Conservation (phyloP, 2,329 filamentous ascomycete species). For the Colletotrichum orchidophilum region DNA sequence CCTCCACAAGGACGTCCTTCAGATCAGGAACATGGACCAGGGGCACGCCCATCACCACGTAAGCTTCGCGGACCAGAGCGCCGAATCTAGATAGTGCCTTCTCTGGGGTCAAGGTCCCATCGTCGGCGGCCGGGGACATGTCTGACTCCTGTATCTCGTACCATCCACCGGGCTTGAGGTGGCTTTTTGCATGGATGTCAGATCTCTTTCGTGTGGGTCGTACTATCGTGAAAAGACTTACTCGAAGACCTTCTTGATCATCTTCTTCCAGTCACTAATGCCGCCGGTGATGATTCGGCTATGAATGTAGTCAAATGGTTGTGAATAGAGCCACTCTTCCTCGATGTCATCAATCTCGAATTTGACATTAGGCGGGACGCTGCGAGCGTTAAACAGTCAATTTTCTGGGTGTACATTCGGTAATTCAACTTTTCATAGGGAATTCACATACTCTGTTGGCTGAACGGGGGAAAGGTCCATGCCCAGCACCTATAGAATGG, state of each 20-base stretch:
- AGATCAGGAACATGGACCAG: constrained; percentile 33
- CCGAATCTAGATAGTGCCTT: constrained; percentile 43
- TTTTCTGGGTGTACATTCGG: no score
- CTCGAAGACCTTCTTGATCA: background rate
- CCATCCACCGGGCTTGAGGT: constrained; percentile 53
- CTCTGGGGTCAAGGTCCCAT: constrained; percentile 44
- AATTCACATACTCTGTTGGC: background rate
- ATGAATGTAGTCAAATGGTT: constrained; percentile 41
- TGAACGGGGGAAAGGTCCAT: constrained; percentile 28
- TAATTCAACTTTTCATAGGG: constrained; percentile 46
- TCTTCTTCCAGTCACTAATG: background rate
- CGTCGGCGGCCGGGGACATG: constrained; percentile 49
- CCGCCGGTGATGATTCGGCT: constrained; percentile 32
- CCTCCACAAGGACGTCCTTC: constrained; percentile 50
- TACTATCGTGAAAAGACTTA: constrained; percentile 37
- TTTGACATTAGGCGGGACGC: constrained; percentile 53
- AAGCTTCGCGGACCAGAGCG: constrained; percentile 41
- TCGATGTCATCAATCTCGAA: constrained; percentile 56
- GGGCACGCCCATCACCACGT: constrained; percentile 40
- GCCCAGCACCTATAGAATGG: constrained; percentile 36
- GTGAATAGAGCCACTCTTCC: constrained; percentile 47
- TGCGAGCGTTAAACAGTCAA: constrained; percentile 7
- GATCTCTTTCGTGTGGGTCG: constrained; percentile 34
- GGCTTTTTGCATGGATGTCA: constrained; percentile 11
- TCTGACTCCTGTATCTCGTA: constrained; percentile 54